Evolutionary conservation across 805 yeast species (phyloP).

Genomic region (Cyberlindnera mississippiensis): DNA sequence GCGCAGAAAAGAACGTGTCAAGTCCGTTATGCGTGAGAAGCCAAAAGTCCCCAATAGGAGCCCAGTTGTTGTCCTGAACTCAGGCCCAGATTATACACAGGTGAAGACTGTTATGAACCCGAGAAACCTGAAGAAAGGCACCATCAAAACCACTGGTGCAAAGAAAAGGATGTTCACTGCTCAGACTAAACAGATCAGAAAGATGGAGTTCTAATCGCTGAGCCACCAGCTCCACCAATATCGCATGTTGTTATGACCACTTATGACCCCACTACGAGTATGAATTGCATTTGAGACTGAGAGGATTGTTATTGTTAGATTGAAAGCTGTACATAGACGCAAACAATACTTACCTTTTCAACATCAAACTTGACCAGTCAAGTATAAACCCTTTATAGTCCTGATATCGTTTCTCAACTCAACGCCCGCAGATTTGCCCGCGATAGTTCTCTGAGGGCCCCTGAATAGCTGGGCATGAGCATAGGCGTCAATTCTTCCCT

Average conservation of each 20-base stretch:
- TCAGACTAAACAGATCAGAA: constrained; percentile 7
- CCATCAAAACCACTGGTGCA: constrained; percentile 2
- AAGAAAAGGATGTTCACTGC: constrained; percentile 12
- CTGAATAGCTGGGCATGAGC: constrained; percentile 20
- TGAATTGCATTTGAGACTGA: not conserved
- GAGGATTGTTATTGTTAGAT: no score
- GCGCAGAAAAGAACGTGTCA: constrained; percentile 40
- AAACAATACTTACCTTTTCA: no score
- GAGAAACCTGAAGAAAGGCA: not conserved
- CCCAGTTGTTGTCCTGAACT: constrained; percentile 10
- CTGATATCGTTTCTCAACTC: constrained; percentile 31
- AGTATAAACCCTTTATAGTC: constrained; percentile 38
- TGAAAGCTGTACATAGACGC: no score
- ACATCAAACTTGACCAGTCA: constrained; percentile 35
- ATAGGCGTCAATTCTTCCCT: constrained; percentile 24
- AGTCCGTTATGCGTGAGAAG: constrained; percentile 14
- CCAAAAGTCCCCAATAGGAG: not conserved
- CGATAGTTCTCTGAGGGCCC: constrained; percentile 21
- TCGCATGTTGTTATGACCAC: not conserved
- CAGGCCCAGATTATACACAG: constrained; percentile 12
- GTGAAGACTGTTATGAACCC: constrained; percentile 1
- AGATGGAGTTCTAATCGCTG: constrained; percentile 15
- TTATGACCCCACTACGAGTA: not conserved
- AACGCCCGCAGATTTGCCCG: constrained; percentile 17
- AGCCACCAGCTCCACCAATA: no score